These are phyloP conservation scores for Grammothele lineata DNA, from an alignment of 768 basidiomycete species.

Conservation along the genomic window DNA sequence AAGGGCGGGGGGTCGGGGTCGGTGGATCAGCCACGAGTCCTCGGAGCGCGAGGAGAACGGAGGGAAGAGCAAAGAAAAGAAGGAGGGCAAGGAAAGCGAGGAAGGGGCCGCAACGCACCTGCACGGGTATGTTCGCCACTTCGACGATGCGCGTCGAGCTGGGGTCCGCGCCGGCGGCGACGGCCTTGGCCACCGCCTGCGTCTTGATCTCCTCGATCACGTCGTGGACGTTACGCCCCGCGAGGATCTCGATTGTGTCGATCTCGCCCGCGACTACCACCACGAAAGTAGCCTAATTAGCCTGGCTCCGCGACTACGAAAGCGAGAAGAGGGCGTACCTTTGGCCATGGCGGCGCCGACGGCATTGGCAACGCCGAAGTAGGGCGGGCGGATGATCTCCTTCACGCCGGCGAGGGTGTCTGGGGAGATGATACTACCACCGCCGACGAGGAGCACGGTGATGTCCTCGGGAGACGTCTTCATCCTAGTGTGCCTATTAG, in stretches of 20 bases:
- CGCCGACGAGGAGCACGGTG: constrained; percentile 60
- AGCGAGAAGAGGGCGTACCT: constrained; percentile 6
- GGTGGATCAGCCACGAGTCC: no score
- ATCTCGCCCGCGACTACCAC: constrained; percentile 25
- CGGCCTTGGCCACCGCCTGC: constrained; percentile 26
- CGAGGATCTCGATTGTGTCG: constrained; percentile 35
- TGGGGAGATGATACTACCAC: constrained; percentile 59
- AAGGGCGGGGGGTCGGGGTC: no score
- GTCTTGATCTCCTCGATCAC: constrained; percentile 32
- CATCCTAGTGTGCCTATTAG: constrained; percentile 33
- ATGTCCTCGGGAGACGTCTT: constrained; percentile 58
- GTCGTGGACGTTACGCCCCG: constrained; percentile 23
- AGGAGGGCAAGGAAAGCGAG: no score
- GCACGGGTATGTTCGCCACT: constrained; percentile 50
- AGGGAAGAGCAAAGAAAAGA: no score
- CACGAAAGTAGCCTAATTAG: no score
- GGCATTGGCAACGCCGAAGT: constrained; percentile 57
- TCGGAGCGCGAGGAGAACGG: no score
- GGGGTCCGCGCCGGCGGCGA: constrained; percentile 34
- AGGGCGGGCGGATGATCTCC: constrained; percentile 46
- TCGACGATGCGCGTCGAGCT: constrained; percentile 45
- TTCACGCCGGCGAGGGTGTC: constrained; percentile 46
- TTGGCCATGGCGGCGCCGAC: constrained; percentile 48
- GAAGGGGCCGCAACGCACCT: constrained; percentile 30
- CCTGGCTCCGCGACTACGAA: no score